phyloP scores from a whole-genome alignment of 345 rosid species.

The Anastatica hierochuntica region DNA sequence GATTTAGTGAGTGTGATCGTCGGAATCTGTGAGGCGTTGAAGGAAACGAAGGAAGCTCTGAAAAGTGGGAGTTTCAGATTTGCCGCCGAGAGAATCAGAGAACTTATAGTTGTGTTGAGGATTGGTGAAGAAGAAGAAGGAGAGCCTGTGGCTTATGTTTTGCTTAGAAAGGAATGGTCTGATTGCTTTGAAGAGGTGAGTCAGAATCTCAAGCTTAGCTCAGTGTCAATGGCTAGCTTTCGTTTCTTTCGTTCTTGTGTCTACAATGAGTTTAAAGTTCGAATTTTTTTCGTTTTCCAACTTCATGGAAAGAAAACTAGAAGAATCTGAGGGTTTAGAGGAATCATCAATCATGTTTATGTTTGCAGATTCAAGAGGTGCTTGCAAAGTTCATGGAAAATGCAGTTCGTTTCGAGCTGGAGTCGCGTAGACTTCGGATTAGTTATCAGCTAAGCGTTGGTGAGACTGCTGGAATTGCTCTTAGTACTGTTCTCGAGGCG shows the following conservation, averaged over 20 bases:
- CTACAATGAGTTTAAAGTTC: too few species aligned
- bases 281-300: background rate
- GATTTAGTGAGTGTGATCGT: conserved; percentile 48
- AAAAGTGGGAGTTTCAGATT: conserved; percentile 46
- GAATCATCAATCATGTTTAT: conserved; percentile 41
- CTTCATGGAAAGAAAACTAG: background rate
- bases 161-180: conserved; percentile 69
- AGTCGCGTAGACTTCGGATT: conserved; percentile 39
- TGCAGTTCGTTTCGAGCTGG: conserved; percentile 64
- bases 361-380: conserved; percentile 90
- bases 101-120: conserved; percentile 56
- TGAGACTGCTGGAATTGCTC: conserved; percentile 44
- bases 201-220: background rate
- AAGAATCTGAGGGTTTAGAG: conserved; percentile 31
- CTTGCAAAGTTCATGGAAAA: conserved; percentile 56
- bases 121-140: conserved; percentile 52
- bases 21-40: conserved; percentile 54
- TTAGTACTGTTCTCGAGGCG: conserved; percentile 56
- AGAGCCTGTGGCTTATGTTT: conserved; percentile 62
- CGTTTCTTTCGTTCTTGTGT: too few species aligned
- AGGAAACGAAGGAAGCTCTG: conserved; percentile 47
- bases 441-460: conserved; percentile 37
- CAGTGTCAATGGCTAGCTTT: too few species aligned
- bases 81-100: conserved; percentile 72
- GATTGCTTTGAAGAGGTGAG: conserved; percentile 82